Evolutionary conservation across 2,329 filamentous ascomycete genomes (phyloP).

Genomic region (Dryadomyces sulphureus): DNA sequence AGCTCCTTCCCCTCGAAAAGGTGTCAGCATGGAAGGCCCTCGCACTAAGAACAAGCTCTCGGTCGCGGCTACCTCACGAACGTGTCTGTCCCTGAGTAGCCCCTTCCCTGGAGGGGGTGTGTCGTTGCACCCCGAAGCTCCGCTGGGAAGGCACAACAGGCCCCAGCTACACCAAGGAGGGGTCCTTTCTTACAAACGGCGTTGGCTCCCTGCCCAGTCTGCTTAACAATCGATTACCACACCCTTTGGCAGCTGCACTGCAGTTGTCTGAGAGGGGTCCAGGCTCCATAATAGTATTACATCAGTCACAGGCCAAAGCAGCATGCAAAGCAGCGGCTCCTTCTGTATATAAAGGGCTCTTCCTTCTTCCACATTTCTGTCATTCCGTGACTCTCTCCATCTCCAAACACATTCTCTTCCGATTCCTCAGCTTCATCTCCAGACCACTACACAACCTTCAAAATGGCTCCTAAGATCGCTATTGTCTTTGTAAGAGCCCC

Average conservation of each 20-base stretch:
- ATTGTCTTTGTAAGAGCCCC: conserved; percentile 60
- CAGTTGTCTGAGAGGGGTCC: background rate
- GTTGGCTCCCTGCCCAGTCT: background rate
- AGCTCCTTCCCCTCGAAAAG: too few relatives aligned
- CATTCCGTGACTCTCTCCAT: background rate
- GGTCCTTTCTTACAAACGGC: too few relatives aligned
- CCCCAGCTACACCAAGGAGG: background rate
- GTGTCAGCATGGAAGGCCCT: too few relatives aligned
- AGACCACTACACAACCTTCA: conserved; percentile 17
- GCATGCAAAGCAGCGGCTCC: background rate
- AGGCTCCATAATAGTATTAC: background rate
- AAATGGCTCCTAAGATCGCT: conserved; percentile 81
- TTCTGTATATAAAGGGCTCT: background rate
- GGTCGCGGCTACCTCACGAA: background rate
- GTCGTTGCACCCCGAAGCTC: background rate
- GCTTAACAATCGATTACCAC: conserved; percentile 3
- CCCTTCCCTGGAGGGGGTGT: background rate
- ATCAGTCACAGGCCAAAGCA: background rate
- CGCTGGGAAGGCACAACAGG: background rate
- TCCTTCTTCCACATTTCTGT: background rate
- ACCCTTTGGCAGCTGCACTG: background rate
- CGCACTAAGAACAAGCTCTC: too few relatives aligned
- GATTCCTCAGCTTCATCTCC: background rate
- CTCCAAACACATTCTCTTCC: background rate
- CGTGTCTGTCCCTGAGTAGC: background rate